Evolutionary conservation across 306 rosid genomes (phyloP), one percentile per base, ranked within the genome.

Genomic region (Vigna angularis): DNA sequence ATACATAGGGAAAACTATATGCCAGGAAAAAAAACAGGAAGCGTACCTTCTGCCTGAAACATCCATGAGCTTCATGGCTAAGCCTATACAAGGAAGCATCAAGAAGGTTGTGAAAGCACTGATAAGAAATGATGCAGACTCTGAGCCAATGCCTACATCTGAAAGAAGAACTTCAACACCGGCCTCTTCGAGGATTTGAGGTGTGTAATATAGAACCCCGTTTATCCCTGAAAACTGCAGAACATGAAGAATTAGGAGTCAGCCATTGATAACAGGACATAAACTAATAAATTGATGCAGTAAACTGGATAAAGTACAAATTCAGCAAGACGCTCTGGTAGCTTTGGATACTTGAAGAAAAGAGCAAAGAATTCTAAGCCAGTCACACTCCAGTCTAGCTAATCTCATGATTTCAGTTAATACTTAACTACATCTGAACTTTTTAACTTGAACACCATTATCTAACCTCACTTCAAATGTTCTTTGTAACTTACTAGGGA

Each of bases 131-230:
- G 97, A 92, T 77, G 97, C 67, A 4, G 97, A 92, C 4, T 32
- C 62, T 76, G 94, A 49, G 72, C 90, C 70, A 81, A 92, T 58
- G 62, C 97, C 95, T 24, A 87, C 3, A 76, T 83, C 56, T 77
- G 83, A n/a, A 58, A 92, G 97, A 53, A 91, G 91, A 81, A 88
- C 93, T 53, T 67, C 93, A 38, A 90, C 97, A 22, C 97, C 97
- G 7, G 97, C 97, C 30, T 92, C 85, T 77, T 90, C 90, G 69
- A 92, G 95, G 86, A 92, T 92, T 86, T 88, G 90, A 84, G 97
- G 97, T 49, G 97, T 92, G 89, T 92, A 92, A 86, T 92, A 92
- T 17, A 92, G 88, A 83, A 92, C 97, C 62, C 97, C 97, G 34
- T 90, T 92, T 61, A 92, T 92, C 73, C 97, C 97, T 5, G 97